Conservation (phyloP, 73 alveolate species). For the Effrenium voratum region DNA sequence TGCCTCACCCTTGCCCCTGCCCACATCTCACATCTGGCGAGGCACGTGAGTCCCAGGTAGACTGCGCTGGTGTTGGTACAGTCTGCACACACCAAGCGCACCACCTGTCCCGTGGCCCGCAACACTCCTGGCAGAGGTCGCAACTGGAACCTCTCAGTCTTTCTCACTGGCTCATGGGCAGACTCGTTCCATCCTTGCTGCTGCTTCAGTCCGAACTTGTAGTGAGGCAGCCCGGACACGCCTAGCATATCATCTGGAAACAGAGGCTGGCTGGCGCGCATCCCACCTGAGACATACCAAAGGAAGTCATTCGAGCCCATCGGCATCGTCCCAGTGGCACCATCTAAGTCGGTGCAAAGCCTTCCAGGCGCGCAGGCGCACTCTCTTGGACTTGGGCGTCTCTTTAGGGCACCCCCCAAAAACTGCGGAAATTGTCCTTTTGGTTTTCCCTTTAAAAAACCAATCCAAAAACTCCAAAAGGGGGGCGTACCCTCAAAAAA, state of each 20-base stretch:
- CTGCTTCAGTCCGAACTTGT: conserved; percentile 66
- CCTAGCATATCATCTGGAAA: not conserved
- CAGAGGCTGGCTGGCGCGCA: not conserved
- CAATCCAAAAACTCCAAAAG: not conserved
- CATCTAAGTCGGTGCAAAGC: conserved; percentile 48
- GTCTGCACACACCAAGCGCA: not conserved
- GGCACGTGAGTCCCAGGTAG: conserved; percentile 32
- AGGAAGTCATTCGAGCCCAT: conserved; percentile 50
- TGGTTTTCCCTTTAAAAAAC: not conserved
- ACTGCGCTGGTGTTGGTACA: conserved; percentile 22
- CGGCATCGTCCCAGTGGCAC: conserved; percentile 19
- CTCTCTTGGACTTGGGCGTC: not conserved
- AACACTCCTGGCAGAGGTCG: not conserved
- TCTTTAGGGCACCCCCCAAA: not conserved
- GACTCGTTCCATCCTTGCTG: conserved; percentile 22
- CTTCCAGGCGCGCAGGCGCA: not conserved
- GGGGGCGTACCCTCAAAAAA: not conserved
- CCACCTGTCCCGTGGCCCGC: not conserved
- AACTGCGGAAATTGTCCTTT: not conserved
- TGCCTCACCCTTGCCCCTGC: too few species aligned
- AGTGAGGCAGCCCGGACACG: conserved; percentile 30
- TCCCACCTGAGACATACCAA: conserved; percentile 43
- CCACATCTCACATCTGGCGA: too few species aligned
- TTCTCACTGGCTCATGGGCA: not conserved
- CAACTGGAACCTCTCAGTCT: not conserved